Percentiles rank a stretch among this genome's conserved stretches.
These are phyloP conservation scores for Ophidiomyces ophidiicola DNA, from an alignment of 2,329 filamentous ascomycete species.

Conservation along the genomic window DNA sequence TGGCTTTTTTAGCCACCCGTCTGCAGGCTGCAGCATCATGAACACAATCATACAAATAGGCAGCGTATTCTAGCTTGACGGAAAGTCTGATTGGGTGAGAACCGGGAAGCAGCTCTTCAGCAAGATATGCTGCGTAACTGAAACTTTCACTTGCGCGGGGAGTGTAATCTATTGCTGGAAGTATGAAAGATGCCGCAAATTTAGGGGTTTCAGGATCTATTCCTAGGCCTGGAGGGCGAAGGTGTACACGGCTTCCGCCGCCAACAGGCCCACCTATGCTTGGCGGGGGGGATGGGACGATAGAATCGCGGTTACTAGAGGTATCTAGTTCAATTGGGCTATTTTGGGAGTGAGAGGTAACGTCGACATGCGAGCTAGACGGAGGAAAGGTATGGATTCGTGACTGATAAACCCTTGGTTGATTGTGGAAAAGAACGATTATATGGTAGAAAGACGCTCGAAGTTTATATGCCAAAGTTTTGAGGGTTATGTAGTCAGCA, in stretches of 20 bases:
- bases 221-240: conserved; percentile 32
- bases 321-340: conserved; percentile 12
- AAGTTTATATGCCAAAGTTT: conserved; percentile 81
- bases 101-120: conserved; percentile 65
- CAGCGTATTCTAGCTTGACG: conserved; percentile 81
- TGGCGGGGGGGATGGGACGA: conserved; percentile 33
- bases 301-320: conserved; percentile 26
- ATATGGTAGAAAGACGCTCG: conserved; percentile 93
- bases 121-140: conserved; percentile 59
- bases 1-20: conserved; percentile 65
- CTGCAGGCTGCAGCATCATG: conserved; percentile 69
- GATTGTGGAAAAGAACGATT: conserved; percentile 91
- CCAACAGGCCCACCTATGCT: conserved; percentile 49
- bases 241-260: conserved; percentile 42
- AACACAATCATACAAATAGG: conserved; percentile 85
- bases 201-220: conserved; percentile 22
- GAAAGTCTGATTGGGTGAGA: conserved; percentile 82
- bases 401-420: conserved; percentile 59
- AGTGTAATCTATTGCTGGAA: conserved; percentile 69
- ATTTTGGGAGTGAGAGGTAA: conserved; percentile 22
- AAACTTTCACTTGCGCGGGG: conserved; percentile 74
- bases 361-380: conserved; percentile 17
- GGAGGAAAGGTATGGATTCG: conserved; percentile 35
- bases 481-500: conserved; percentile 64
- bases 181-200: conserved; percentile 57